Evolutionary conservation across 202 grass and related monocot genomes (phyloP).

Genomic region (Saccharum hybrid): DNA sequence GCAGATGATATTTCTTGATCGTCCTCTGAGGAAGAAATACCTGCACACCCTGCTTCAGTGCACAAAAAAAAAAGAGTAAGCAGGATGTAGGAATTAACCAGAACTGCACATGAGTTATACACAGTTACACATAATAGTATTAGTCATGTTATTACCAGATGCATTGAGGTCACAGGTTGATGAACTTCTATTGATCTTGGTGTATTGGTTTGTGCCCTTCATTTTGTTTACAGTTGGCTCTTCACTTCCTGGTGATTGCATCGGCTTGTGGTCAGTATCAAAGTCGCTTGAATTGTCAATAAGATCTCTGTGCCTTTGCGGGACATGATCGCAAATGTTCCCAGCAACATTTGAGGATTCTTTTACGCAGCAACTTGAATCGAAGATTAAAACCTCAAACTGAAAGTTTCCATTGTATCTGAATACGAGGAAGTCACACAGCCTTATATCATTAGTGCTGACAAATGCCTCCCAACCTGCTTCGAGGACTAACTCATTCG

Average conservation of each 20-base stretch:
- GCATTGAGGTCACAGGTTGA: background rate
- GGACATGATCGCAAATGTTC: background rate
- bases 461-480: slow-evolving; percentile 12
- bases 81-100: background rate
- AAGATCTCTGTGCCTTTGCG: background rate
- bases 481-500: background rate
- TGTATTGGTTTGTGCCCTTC: background rate
- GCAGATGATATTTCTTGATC: background rate
- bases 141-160: background rate
- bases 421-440: slow-evolving; percentile 50
- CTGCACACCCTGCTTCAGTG: background rate
- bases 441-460: slow-evolving; percentile 12
- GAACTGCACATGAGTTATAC: background rate
- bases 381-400: slow-evolving; percentile 51
- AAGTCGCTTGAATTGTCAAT: background rate
- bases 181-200: background rate
- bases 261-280: background rate
- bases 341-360: background rate
- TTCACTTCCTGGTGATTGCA: background rate
- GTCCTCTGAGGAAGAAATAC: slow-evolving; percentile 6
- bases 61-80: background rate
- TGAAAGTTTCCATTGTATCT: slow-evolving; percentile 30
- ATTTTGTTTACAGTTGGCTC: background rate
- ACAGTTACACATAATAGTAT: background rate
- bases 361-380: slow-evolving; percentile 47